These are phyloP conservation scores for Phytophthora pini DNA, from an alignment of 352 stramenopile genomes.

Conservation along the genomic window DNA sequence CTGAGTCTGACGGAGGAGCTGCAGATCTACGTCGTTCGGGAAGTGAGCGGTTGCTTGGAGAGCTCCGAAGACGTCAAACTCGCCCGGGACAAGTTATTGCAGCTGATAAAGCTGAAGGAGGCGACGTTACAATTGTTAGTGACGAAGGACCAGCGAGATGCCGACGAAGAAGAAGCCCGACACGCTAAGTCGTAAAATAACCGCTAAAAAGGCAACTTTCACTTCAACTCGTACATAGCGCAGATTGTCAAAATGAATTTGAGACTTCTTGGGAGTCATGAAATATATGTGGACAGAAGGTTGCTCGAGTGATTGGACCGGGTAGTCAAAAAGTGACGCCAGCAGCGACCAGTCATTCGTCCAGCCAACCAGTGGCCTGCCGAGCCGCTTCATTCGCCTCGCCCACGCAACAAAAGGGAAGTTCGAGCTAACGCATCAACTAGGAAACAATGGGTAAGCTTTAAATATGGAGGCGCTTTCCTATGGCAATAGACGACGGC, in stretches of 20 bases:
- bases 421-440: constrained; percentile 70
- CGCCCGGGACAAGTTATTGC: constrained; percentile 46
- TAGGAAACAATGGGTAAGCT: constrained; percentile 75
- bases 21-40: constrained; percentile 56
- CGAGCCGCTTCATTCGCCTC: constrained; percentile 34
- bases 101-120: constrained; percentile 61
- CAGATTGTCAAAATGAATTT: not conserved
- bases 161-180: constrained; percentile 29
- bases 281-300: constrained; percentile 28
- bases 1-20: constrained; percentile 48
- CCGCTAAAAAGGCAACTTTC: constrained; percentile 17
- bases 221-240: constrained; percentile 11
- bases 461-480: not conserved
- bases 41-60: constrained; percentile 37
- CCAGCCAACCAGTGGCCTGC: constrained; percentile 53
- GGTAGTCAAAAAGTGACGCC: constrained; percentile 17
- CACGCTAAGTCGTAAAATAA: constrained; percentile 1
- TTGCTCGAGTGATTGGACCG: constrained; percentile 15
- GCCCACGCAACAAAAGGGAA: constrained; percentile 62
- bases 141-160: constrained; percentile 52
- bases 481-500: not conserved
- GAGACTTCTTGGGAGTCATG: not conserved
- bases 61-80: constrained; percentile 41
- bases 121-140: constrained; percentile 69
- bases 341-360: constrained; percentile 37